Conservation (phyloP, 1,284 basidiomycete species). For the Cutaneotrichosporon dermatis region DNA sequence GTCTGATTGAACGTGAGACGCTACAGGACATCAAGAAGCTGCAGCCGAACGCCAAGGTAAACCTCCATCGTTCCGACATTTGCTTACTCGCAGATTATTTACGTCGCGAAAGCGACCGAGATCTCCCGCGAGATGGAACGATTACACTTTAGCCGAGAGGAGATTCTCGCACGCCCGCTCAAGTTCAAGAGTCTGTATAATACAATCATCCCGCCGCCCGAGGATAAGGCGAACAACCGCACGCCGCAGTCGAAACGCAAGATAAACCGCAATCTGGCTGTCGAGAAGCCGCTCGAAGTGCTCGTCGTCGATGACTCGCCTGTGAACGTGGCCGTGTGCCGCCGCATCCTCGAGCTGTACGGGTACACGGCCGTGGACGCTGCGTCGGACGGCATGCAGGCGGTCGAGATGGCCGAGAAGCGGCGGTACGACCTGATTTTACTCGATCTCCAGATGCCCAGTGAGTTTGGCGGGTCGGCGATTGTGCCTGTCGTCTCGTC, state of each 20-base stretch:
- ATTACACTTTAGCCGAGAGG: slow-evolving; percentile 22
- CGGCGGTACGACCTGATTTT: slow-evolving; percentile 40
- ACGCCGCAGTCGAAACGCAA: slow-evolving; percentile 5
- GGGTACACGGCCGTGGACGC: slow-evolving; percentile 39
- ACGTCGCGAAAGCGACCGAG: slow-evolving; percentile 33
- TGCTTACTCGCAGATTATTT: slow-evolving; percentile 24
- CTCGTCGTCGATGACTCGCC: slow-evolving; percentile 46
- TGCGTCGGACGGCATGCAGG: slow-evolving; percentile 38
- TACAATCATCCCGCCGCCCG: slow-evolving; percentile 12
- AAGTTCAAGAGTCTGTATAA: slow-evolving; percentile 38
- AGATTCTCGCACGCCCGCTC: slow-evolving; percentile 40
- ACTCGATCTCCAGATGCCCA: slow-evolving; percentile 45
- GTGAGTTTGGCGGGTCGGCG: slow-evolving; percentile 4
- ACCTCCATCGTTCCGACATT: background rate
- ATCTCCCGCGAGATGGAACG: slow-evolving; percentile 23
- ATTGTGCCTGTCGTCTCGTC: no score
- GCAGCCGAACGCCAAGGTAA: slow-evolving; percentile 31
- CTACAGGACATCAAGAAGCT: slow-evolving; percentile 22
- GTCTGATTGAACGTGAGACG: slow-evolving; percentile 12
- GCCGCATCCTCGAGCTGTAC: slow-evolving; percentile 38
- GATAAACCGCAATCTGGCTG: slow-evolving; percentile 15
- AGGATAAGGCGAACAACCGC: slow-evolving; percentile 3
- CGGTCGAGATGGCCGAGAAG: slow-evolving; percentile 34
- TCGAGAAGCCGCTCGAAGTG: slow-evolving; percentile 33
- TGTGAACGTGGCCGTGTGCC: slow-evolving; percentile 41